Evolutionary conservation across 176 grass and related monocot species (phyloP).

Genomic region (Oryza glaberrima): DNA sequence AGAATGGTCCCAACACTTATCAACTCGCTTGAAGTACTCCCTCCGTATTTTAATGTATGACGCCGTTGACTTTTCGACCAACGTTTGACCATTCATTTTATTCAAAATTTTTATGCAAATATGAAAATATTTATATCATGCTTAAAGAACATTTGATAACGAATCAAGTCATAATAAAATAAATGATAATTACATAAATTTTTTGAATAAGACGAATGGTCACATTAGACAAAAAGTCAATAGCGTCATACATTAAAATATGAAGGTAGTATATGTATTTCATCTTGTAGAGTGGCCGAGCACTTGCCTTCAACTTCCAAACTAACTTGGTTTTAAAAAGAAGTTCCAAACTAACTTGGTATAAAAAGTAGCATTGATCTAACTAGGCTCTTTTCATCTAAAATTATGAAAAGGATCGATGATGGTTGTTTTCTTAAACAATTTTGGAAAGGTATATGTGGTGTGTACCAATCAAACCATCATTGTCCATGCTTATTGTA

Average conservation of each 20-base stretch:
- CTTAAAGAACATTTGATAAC: too few species aligned
- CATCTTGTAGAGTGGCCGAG: background rate
- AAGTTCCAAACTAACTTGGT: conserved; percentile 7
- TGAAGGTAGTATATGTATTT: background rate
- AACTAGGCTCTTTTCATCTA: background rate
- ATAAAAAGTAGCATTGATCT: background rate
- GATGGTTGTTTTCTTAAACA: background rate
- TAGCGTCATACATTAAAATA: too few species aligned
- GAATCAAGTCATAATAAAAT: too few species aligned
- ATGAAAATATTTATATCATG: too few species aligned
- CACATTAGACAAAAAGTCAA: too few species aligned
- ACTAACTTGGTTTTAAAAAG: background rate
- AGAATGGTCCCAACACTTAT: background rate
- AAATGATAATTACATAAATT: too few species aligned
- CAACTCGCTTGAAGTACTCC: background rate
- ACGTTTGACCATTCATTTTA: too few species aligned
- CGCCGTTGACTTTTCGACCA: too few species aligned
- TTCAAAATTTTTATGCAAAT: too few species aligned
- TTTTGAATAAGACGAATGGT: too few species aligned
- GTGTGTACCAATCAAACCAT: background rate
- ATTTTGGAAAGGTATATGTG: background rate
- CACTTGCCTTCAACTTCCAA: conserved; percentile 10
- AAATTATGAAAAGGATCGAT: background rate
- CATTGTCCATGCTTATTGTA: background rate
- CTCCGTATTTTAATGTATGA: too few species aligned